phyloP scores from a whole-genome alignment of 2,329 filamentous ascomycete species.

The Fusarium nodosum region DNA sequence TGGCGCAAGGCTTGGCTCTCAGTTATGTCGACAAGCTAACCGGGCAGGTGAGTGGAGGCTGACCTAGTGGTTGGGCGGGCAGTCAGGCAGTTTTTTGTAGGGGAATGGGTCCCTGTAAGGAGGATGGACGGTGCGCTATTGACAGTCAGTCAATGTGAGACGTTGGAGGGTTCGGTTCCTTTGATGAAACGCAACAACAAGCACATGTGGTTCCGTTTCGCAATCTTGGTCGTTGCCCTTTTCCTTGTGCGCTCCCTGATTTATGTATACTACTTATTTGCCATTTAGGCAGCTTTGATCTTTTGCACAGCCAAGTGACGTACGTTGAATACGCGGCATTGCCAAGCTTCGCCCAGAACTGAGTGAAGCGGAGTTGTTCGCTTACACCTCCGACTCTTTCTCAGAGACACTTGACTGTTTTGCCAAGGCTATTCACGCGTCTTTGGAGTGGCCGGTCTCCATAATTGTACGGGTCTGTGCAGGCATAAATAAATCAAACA shows the following conservation, averaged over 20 bases:
- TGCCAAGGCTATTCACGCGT: conserved; percentile 18
- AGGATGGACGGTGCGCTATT: conserved; percentile 27
- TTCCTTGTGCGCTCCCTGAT: conserved; percentile 4
- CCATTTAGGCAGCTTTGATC: conserved; percentile 32
- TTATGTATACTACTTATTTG: conserved; percentile 3
- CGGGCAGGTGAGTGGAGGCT: conserved; percentile 22
- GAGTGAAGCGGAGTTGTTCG: conserved; percentile 26
- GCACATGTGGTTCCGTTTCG: conserved; percentile 15
- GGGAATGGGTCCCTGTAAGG: conserved; percentile 31
- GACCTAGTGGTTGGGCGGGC: conserved; percentile 11
- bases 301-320: conserved; percentile 40
- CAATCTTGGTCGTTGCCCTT: conserved; percentile 4
- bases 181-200: conserved; percentile 19
- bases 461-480: not conserved
- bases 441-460: conserved; percentile 10
- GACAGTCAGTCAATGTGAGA: conserved; percentile 24
- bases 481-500: conserved; percentile 1
- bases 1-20: conserved; percentile 47
- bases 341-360: conserved; percentile 37
- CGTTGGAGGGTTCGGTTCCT: conserved; percentile 17
- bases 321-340: conserved; percentile 42
- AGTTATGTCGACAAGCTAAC: conserved; percentile 31
- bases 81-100: conserved; percentile 36
- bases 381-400: conserved; percentile 10
- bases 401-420: conserved; percentile 14